Conservation (phyloP, 1,284 basidiomycete species). For the Tremellales sp. region DNA sequence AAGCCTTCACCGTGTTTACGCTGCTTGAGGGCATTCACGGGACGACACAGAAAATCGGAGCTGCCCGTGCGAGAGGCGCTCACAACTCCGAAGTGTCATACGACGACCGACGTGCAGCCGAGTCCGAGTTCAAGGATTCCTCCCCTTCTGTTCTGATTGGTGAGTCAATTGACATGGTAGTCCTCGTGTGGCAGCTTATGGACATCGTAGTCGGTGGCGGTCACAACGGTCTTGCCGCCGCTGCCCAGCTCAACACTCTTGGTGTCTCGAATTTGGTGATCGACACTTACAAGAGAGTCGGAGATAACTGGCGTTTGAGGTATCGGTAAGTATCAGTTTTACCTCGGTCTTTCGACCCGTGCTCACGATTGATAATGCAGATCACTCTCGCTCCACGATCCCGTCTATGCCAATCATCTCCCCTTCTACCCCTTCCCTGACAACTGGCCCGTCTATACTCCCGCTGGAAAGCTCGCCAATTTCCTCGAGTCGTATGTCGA, state of each 20-base stretch:
- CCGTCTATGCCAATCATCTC: conserved; percentile 52
- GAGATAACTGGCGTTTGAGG: conserved; percentile 59
- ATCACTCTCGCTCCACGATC: conserved; percentile 61
- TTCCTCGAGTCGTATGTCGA: conserved; percentile 67
- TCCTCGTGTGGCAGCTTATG: conserved; percentile 1
- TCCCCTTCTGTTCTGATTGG: conserved; percentile 48
- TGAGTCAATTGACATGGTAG: too few relatives aligned
- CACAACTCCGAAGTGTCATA: conserved; percentile 36
- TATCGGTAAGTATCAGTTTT: conserved; percentile 49
- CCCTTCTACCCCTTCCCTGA: conserved; percentile 31
- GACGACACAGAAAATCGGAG: conserved; percentile 53
- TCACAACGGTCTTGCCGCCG: conserved; percentile 61
- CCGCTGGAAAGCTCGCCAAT: conserved; percentile 57
- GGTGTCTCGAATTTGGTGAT: conserved; percentile 57
- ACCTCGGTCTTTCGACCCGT: background rate
- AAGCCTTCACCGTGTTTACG: conserved; percentile 58
- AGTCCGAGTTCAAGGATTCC: conserved; percentile 46
- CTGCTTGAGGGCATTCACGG: conserved; percentile 58
- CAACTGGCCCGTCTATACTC: conserved; percentile 37
- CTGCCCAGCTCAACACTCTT: conserved; percentile 58
- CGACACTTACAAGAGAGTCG: conserved; percentile 56
- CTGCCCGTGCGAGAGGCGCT: conserved; percentile 37
- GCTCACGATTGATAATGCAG: conserved; percentile 1
- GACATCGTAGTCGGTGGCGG: conserved; percentile 56
- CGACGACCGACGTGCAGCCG: conserved; percentile 35